A percentile compares a stretch with the other conserved stretches of the same genome.
Conservation (phyloP, 2,329 filamentous ascomycete species). For the Mariannaea sp. region DNA sequence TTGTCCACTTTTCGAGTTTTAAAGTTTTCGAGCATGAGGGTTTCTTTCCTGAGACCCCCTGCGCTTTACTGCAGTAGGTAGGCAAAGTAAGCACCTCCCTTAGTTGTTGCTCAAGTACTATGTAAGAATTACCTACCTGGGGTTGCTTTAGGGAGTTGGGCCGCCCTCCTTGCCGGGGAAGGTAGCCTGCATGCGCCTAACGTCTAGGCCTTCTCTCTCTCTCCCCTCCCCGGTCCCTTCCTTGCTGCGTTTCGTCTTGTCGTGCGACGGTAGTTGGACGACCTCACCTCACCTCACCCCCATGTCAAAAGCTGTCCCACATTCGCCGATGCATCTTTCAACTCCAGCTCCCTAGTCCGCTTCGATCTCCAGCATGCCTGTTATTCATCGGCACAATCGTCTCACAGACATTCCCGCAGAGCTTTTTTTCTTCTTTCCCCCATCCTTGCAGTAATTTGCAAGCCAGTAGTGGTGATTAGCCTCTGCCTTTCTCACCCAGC, state of each 20-base stretch:
- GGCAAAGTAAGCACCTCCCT: too few species aligned
- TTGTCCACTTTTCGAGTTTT: background rate
- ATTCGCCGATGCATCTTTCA: background rate
- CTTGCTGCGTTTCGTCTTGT: background rate
- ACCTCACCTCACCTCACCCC: conserved; percentile 7
- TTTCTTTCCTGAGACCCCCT: background rate
- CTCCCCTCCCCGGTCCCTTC: background rate
- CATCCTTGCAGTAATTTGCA: background rate
- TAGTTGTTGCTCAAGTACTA: background rate
- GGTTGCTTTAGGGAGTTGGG: too few species aligned
- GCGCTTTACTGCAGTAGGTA: too few species aligned
- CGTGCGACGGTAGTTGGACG: conserved; percentile 1
- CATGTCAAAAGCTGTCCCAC: conserved; percentile 9
- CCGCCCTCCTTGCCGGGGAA: too few species aligned
- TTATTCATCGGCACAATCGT: too few species aligned
- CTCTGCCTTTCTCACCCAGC: background rate
- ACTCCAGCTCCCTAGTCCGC: conserved; percentile 6
- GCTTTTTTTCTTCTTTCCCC: background rate
- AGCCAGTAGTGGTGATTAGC: background rate
- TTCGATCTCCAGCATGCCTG: too few species aligned
- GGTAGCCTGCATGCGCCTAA: too few species aligned
- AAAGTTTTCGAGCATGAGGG: too few species aligned
- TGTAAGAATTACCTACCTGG: too few species aligned
- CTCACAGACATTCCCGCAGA: too few species aligned
- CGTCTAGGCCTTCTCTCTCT: too few species aligned